These are phyloP conservation scores for Phytopythium montanum DNA, from an alignment of 352 stramenopile genomes.

Conservation along the genomic window DNA sequence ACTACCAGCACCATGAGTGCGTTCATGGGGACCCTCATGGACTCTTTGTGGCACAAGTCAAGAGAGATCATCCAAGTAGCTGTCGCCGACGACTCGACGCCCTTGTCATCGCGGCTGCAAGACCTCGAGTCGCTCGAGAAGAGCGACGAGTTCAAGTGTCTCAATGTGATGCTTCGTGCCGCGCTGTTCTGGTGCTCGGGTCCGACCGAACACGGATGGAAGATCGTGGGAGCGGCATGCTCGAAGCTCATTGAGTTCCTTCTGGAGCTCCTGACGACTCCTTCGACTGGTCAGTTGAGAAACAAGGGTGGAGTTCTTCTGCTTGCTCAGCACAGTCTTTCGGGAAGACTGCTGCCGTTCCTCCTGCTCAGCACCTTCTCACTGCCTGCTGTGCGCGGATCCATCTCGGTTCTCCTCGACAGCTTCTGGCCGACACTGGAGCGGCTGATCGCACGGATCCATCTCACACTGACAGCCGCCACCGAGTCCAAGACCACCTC, in stretches of 20 bases:
- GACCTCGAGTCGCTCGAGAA: constrained; percentile 43
- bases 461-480: constrained; percentile 12
- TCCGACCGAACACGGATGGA: constrained; percentile 42
- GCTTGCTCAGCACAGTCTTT: constrained; percentile 53
- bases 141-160: constrained; percentile 69
- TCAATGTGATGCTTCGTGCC: constrained; percentile 73
- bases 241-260: constrained; percentile 56
- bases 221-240: constrained; percentile 47
- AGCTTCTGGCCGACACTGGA: constrained; percentile 51
- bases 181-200: constrained; percentile 74
- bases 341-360: constrained; percentile 75
- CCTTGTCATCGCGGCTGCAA: constrained; percentile 2
- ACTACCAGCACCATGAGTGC: constrained; percentile 21
- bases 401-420: constrained; percentile 30
- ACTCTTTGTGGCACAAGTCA: constrained; percentile 39
- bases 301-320: constrained; percentile 20
- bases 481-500: not conserved
- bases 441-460: constrained; percentile 17
- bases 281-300: constrained; percentile 12
- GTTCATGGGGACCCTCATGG: constrained; percentile 63
- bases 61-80: constrained; percentile 14
- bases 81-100: constrained; percentile 7
- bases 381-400: constrained; percentile 49
- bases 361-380: constrained; percentile 64
- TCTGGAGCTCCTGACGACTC: constrained; percentile 27